Evolutionary conservation across 495 filamentous ascomycete species (phyloP), one percentile per base, ranked within the genome.

Genomic region (Penicillium odoratum): DNA sequence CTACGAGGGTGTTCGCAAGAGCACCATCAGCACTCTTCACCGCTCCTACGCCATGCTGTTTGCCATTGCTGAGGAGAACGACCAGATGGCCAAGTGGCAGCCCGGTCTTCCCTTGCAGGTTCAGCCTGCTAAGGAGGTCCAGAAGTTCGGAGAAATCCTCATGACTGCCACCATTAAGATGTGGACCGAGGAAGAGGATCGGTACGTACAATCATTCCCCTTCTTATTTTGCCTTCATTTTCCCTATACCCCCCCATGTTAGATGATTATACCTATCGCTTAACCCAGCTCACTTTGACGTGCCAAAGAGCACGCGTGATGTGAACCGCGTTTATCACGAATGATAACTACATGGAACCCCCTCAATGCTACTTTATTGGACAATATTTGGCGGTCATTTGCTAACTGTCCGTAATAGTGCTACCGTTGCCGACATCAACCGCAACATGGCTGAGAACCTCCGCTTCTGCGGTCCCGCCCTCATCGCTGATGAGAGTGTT

Each of bases 271-370:
- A 75, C 74, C 74, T 74, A 74, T 85, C 90, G 91, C 90, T 94
- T 91, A 88, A 93, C 93, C 92, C 92, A 97, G 92, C 92, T 97
- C 93, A 97, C 93, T 96, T 88, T 88, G 88, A 98, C 84, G 85
- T 89, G 78, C 78, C 66, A 74, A 81, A 81, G 77, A 68, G 76
- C 85, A 89, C 83, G 84, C 77, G 83, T 97, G 93, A 87, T 92
- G 92, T 82, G 85, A 94, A 96, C 78, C 59, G 78, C 91, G 90
- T 90, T 83, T 79, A 82, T 88, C 53, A 67, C 70, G 65, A 58
- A 65, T 75, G 69, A 76, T 55, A 64, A 45, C 38, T 34, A 43
- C 21, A 42, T 59, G 52, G 21, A 21, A 59, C 53, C 52, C 59
- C 53, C n/a, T 52, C 50, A 54, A 50, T 56, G 49, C 49, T 56